Conservation (phyloP, 805 yeast species). For the Ascoidea rubescens region DNA sequence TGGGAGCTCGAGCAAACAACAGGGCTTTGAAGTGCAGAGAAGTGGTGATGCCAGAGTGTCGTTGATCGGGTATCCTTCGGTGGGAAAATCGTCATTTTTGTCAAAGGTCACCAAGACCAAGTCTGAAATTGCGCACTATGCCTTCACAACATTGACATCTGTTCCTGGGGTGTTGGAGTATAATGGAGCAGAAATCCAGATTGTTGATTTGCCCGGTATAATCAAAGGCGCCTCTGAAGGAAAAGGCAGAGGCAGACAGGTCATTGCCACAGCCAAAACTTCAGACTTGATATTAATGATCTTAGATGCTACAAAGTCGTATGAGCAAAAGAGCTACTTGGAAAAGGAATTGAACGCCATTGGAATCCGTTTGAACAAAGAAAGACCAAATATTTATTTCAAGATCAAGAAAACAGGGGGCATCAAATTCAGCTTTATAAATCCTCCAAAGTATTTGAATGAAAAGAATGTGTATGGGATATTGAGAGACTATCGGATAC, state of each 20-base stretch:
- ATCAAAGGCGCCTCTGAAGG: slow-evolving; percentile 95
- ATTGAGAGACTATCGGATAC: slow-evolving; percentile 76
- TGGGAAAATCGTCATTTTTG: slow-evolving; percentile 86
- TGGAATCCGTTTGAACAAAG: slow-evolving; percentile 80
- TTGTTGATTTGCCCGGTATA: slow-evolving; percentile 96
- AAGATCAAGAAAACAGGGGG: slow-evolving; percentile 85
- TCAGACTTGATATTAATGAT: slow-evolving; percentile 90
- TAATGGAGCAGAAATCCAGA: slow-evolving; percentile 93
- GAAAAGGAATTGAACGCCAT: slow-evolving; percentile 87
- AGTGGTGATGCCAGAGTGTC: slow-evolving; percentile 96
- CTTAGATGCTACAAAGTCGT: slow-evolving; percentile 88
- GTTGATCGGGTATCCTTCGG: slow-evolving; percentile 93
- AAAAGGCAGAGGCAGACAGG: slow-evolving; percentile 95
- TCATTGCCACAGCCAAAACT: slow-evolving; percentile 90
- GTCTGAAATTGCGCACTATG: slow-evolving; percentile 89
- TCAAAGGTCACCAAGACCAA: slow-evolving; percentile 86
- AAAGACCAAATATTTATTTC: slow-evolving; percentile 66
- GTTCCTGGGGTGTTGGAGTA: slow-evolving; percentile 94
- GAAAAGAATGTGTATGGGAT: slow-evolving; percentile 69
- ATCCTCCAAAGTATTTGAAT: slow-evolving; percentile 71
- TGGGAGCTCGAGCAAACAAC: slow-evolving; percentile 60
- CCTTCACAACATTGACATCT: slow-evolving; percentile 90
- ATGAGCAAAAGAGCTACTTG: slow-evolving; percentile 73
- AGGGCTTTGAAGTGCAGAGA: slow-evolving; percentile 88
- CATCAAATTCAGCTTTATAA: slow-evolving; percentile 63